A percentile compares a stretch with the other conserved stretches of the same genome.
Conservation (phyloP, 805 yeast species). For the Teunomyces tritomae region DNA sequence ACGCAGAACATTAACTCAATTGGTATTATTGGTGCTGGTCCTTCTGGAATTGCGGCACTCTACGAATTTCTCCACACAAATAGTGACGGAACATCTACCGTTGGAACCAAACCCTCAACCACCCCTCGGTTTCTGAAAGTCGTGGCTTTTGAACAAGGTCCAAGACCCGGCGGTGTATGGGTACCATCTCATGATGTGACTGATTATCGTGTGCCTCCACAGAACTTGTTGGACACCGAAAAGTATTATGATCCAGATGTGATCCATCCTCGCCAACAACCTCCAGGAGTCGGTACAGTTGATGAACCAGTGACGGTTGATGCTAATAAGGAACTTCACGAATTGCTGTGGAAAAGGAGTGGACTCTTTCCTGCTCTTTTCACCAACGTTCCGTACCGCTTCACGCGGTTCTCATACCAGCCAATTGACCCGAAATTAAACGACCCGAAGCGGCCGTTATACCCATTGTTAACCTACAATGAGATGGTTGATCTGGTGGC, state of each 20-base stretch:
- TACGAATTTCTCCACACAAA: slow-evolving; percentile 13
- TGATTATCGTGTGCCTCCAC: slow-evolving; percentile 28
- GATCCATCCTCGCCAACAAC: slow-evolving; percentile 14
- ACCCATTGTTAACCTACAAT: slow-evolving; percentile 37
- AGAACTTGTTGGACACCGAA: slow-evolving; percentile 22
- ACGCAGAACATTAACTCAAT: slow-evolving; percentile 30
- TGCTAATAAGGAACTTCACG: slow-evolving; percentile 14
- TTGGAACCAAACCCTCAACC: slow-evolving; percentile 12
- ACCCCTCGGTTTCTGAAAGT: slow-evolving; percentile 28
- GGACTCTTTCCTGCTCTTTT: slow-evolving; percentile 38
- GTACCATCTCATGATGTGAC: slow-evolving; percentile 16
- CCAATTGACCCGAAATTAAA: slow-evolving; percentile 19
- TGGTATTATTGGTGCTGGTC: slow-evolving; percentile 79
- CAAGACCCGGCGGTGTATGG: slow-evolving; percentile 48
- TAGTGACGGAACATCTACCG: slow-evolving; percentile 21
- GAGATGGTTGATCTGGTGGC: slow-evolving; percentile 29
- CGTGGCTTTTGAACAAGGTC: slow-evolving; percentile 45
- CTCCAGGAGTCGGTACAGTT: slow-evolving; percentile 14
- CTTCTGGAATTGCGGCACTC: slow-evolving; percentile 47
- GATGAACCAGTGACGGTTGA: slow-evolving; percentile 15
- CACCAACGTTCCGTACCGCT: slow-evolving; percentile 40
- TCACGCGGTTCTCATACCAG: slow-evolving; percentile 38
- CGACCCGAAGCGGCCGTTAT: slow-evolving; percentile 23
- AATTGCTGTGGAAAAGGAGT: slow-evolving; percentile 30
- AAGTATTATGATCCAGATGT: slow-evolving; percentile 31